These are phyloP conservation scores for Trematosphaeria pertusa DNA, from an alignment of 2,329 filamentous ascomycete genomes.

Conservation along the genomic window DNA sequence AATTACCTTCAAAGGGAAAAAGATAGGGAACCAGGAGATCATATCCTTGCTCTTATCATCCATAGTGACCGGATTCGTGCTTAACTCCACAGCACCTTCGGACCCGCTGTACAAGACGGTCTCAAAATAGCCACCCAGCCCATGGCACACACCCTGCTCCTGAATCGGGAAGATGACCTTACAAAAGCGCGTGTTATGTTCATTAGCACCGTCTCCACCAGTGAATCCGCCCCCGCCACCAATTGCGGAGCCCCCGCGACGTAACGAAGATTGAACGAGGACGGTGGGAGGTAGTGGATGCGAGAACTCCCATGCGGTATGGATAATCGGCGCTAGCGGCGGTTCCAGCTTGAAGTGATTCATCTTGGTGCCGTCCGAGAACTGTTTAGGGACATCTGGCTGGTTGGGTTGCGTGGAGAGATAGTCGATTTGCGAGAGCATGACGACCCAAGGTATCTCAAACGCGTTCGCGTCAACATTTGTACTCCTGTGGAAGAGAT, in stretches of 20 bases:
- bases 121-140: slow-evolving; percentile 94
- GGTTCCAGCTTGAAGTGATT: slow-evolving; percentile 40
- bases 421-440: slow-evolving; percentile 88
- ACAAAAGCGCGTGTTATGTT: slow-evolving; percentile 86
- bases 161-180: slow-evolving; percentile 79
- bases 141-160: slow-evolving; percentile 84
- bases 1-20: slow-evolving; percentile 90
- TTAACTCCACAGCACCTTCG: slow-evolving; percentile 76
- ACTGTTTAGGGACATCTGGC: slow-evolving; percentile 56
- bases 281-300: slow-evolving; percentile 73
- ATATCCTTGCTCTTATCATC: slow-evolving; percentile 93
- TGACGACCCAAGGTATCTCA: slow-evolving; percentile 93
- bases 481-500: slow-evolving; percentile 70
- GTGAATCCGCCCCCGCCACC: slow-evolving; percentile 76
- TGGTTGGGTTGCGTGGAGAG: slow-evolving; percentile 65
- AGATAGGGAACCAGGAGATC: slow-evolving; percentile 99
- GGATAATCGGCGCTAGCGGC: slow-evolving; percentile 59
- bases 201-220: slow-evolving; percentile 81
- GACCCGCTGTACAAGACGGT: slow-evolving; percentile 80
- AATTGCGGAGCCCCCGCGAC: slow-evolving; percentile 69
- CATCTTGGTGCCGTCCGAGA: slow-evolving; percentile 49
- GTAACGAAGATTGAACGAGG: slow-evolving; percentile 61
- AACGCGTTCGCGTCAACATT: slow-evolving; percentile 73
- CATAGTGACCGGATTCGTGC: slow-evolving; percentile 91
- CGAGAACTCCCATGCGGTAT: slow-evolving; percentile 80